Evolutionary conservation across 2,329 filamentous ascomycete genomes (phyloP), one percentile per base, ranked within the genome.

Genomic region (Gaeumannomyces tritici): DNA sequence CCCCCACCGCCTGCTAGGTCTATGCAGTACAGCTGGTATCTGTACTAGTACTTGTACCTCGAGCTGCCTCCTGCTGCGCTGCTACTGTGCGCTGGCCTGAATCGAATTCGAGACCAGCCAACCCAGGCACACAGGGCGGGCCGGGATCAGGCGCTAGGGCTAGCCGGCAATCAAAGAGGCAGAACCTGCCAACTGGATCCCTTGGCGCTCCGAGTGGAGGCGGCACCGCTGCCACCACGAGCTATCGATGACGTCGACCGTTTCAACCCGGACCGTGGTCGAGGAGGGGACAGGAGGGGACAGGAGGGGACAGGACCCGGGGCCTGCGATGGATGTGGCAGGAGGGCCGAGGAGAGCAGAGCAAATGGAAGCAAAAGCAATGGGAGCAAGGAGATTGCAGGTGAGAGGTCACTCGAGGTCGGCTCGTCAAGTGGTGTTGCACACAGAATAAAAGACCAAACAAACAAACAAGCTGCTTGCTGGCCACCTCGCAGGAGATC

Each of bases 181-280:
- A 61, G 42, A 27, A 60, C 33, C 33, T 35, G 12, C 57, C 57
- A 54, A 42, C 59, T 27, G 55, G 55, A 29, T 56, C 55, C 4
- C 55, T 56, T 56, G 55, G 55, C 55, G 55, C 7, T 15, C 55
- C 7, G 3, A 18, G 58, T 54, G 42, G 59, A 54, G 55, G 55
- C 28, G 26, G 55, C 26, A 29, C 21, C 28, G 24, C 55, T 28
- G 55, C 21, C 7, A 51, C 26, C 55, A 28, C 31, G 59, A 54
- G 59, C 24, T 56, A 55, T 61, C 51, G 28, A 61, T 61, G 59
- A 61, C 59, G 59, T 61, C 51, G 35, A 29, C 54, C 24, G 59
- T 61, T 61, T 61, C 59, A 55, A 51, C 27, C 51, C 27, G 12
- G 26, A 15, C 55, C 26, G 26, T 28, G 55, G 24, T 27, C 24